Conservation (phyloP, 1,284 basidiomycete species). For the Moesziomyces parantarcticus region DNA sequence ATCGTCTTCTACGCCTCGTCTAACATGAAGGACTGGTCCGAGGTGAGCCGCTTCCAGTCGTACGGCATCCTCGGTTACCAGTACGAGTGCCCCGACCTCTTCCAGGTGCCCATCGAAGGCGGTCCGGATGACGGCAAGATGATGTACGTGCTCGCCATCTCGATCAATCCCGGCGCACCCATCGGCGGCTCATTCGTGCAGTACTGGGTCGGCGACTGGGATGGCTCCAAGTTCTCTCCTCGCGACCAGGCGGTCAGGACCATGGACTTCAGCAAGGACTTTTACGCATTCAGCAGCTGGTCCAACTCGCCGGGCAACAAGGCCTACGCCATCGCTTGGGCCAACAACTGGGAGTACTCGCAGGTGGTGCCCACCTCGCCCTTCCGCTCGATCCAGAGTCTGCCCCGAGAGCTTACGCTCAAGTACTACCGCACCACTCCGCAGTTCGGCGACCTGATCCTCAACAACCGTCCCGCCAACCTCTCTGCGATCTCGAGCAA, state of each 20-base stretch:
- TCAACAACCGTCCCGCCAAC: conserved; percentile 65
- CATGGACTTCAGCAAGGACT: conserved; percentile 69
- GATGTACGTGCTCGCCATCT: conserved; percentile 52
- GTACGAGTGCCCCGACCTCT: conserved; percentile 68
- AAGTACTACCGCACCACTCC: conserved; percentile 60
- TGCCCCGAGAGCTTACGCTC: conserved; percentile 63
- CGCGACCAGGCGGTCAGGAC: conserved; percentile 64
- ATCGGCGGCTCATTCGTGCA: conserved; percentile 67
- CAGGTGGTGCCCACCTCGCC: conserved; percentile 68
- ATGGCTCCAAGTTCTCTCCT: conserved; percentile 68
- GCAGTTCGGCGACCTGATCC: conserved; percentile 59
- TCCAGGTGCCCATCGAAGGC: conserved; percentile 65
- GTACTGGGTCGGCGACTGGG: conserved; percentile 69
- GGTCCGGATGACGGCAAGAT: conserved; percentile 56
- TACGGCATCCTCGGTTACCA: conserved; percentile 66
- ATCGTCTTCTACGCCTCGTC: conserved; percentile 69
- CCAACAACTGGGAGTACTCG: conserved; percentile 70
- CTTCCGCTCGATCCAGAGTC: conserved; percentile 68
- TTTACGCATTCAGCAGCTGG: conserved; percentile 69
- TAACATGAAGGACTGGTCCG: conserved; percentile 69
- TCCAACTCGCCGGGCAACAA: conserved; percentile 56
- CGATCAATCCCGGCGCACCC: conserved; percentile 61
- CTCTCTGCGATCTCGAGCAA: conserved; percentile 52
- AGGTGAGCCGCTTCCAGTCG: conserved; percentile 66
- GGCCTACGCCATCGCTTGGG: conserved; percentile 68